A percentile compares a stretch with the other conserved stretches of the same genome.
These are phyloP conservation scores for Ulmus americana DNA, from an alignment of 331 rosid genomes.

Conservation along the genomic window DNA sequence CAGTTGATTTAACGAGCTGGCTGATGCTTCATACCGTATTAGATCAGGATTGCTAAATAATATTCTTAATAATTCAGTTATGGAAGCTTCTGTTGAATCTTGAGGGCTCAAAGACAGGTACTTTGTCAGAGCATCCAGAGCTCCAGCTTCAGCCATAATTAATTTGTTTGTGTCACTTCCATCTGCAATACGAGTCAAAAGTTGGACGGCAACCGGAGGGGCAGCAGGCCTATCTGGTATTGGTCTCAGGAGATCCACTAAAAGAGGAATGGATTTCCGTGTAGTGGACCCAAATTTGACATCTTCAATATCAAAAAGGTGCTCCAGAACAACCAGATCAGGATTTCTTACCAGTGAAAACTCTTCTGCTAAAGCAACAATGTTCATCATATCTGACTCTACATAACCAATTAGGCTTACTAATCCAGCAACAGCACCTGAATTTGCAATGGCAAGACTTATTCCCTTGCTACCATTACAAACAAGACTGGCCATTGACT, in stretches of 20 bases:
- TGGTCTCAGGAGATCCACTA: slow-evolving; percentile 93
- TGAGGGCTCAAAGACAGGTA: slow-evolving; percentile 97
- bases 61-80: slow-evolving; percentile 75
- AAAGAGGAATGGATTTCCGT: slow-evolving; percentile 82
- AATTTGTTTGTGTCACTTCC: slow-evolving; percentile 79
- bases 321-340: slow-evolving; percentile 81
- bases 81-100: slow-evolving; percentile 81
- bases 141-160: slow-evolving; percentile 92
- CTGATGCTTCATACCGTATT: slow-evolving; percentile 66
- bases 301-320: slow-evolving; percentile 81
- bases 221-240: slow-evolving; percentile 87
- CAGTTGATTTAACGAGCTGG: slow-evolving; percentile 76
- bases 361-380: slow-evolving; percentile 67
- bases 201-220: slow-evolving; percentile 81
- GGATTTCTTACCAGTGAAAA: slow-evolving; percentile 72
- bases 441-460: slow-evolving; percentile 77
- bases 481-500: slow-evolving; percentile 90
- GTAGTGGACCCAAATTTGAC: slow-evolving; percentile 74
- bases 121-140: slow-evolving; percentile 81
- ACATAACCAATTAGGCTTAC: slow-evolving; percentile 63
- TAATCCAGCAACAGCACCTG: slow-evolving; percentile 87
- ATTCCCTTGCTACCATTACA: slow-evolving; percentile 67
- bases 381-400: slow-evolving; percentile 70
- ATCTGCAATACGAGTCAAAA: slow-evolving; percentile 74
- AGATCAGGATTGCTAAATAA: slow-evolving; percentile 79